Evolutionary conservation across 306 rosid genomes (phyloP), one percentile per base, ranked within the genome.

Genomic region (Astragalus glycyphyllos): DNA sequence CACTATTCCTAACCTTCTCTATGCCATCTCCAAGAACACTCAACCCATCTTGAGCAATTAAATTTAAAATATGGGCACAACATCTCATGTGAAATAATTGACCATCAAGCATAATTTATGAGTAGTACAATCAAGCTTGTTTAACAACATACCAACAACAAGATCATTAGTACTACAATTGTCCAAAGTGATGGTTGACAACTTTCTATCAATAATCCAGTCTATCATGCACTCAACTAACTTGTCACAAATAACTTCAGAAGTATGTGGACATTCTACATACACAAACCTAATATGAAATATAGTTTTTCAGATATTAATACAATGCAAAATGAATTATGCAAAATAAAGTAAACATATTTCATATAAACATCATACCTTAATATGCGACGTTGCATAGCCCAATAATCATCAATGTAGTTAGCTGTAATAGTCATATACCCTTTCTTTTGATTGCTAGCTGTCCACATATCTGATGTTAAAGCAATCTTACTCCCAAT

Each of bases 81-180:
- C n/a, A n/a, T n/a, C n/a, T n/a, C n/a, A 58, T 58, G 17, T 58
- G 45, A 58, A 58, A 34, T 58, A 34, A 58, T 58, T 58, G 26
- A 12, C 56, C 56, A 15, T 50, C 56, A 50, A 55, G 40, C 38
- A 55, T 26, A 29, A 55, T 14, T n/a, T n/a, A n/a, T n/a, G n/a
- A 55, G 15, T 0, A 23, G 38, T 10, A 29, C 4, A 10, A 55
- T 11, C 9, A 26, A 55, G 32, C 1, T 26, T 26, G 11, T 55
- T 29, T 29, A 55, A 29, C 12, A 26, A 50, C 29, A 50, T 0
- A 16, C 26, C 29, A 50, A 15, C 26, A 50, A 50, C 7, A 50
- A 0, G 3, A 11, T 50, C 56, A 50, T 50, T 50, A 50, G 56
- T 50, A 5, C 29, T 50, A 6, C 56, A 50, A 2, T 49, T 49